Percentiles rank a stretch among this genome's conserved stretches.
phyloP scores from a whole-genome alignment of 257 asterid genomes.

The Avicennia marina region DNA sequence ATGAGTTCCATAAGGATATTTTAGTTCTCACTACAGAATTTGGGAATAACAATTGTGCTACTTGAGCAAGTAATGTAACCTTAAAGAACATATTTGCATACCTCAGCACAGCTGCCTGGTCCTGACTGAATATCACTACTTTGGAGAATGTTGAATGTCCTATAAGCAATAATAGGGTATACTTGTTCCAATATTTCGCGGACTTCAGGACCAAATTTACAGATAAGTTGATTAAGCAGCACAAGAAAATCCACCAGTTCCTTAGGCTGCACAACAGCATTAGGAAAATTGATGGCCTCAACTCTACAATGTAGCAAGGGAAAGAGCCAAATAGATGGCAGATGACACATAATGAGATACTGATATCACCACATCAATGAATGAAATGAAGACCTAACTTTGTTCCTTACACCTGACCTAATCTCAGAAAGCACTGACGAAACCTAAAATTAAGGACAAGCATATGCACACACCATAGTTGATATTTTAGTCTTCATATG shows the following conservation, averaged over 20 bases:
- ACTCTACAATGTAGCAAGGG: neutral
- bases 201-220: conserved; percentile 72
- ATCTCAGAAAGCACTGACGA: neutral
- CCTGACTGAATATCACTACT: conserved; percentile 60
- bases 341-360: no score
- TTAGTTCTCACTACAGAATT: no score
- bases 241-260: conserved; percentile 81
- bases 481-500: neutral
- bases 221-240: conserved; percentile 85
- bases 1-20: no score
- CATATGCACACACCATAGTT: neutral
- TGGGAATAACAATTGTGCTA: neutral
- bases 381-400: neutral
- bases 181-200: conserved; percentile 73
- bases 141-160: conserved; percentile 68
- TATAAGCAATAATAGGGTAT: conserved; percentile 73
- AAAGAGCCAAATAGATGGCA: neutral
- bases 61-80: conserved; percentile 8
- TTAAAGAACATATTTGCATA: conserved; percentile 22
- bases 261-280: conserved; percentile 63
- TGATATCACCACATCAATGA: no score
- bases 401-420: neutral
- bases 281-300: conserved; percentile 14
- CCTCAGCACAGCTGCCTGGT: conserved; percentile 89
- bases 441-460: neutral